Evolutionary conservation across 1,284 basidiomycete species (phyloP).

Genomic region (Trichosporon coremiiforme): DNA sequence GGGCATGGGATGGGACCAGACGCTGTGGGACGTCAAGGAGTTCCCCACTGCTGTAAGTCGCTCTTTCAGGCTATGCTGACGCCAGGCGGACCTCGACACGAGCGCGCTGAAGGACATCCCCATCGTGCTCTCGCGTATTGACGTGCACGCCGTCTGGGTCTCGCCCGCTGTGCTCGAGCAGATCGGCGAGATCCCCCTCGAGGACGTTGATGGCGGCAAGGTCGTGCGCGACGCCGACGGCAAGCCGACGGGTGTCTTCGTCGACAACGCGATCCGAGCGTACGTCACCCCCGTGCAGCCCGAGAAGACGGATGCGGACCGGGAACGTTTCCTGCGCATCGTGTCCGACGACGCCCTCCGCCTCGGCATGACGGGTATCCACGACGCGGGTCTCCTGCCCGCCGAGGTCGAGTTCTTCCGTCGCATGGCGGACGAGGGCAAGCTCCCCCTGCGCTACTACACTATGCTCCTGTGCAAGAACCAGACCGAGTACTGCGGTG

Average conservation of each 20-base stretch:
- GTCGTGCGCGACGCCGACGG: constrained; percentile 69
- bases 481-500: constrained; percentile 68
- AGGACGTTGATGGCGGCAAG: constrained; percentile 70
- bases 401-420: constrained; percentile 68
- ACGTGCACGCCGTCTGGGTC: constrained; percentile 84
- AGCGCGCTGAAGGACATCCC: constrained; percentile 66
- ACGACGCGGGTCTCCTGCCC: constrained; percentile 70
- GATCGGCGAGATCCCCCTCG: constrained; percentile 61
- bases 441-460: constrained; percentile 72
- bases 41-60: constrained; percentile 74
- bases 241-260: constrained; percentile 67
- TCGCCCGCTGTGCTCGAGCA: constrained; percentile 66
- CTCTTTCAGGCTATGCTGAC: neutral
- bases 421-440: constrained; percentile 66
- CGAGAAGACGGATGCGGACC: constrained; percentile 64
- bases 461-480: constrained; percentile 65
- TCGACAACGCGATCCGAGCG: constrained; percentile 53
- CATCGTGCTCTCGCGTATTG: constrained; percentile 72
- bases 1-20: constrained; percentile 94
- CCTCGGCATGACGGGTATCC: constrained; percentile 76
- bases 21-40: constrained; percentile 61
- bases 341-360: constrained; percentile 69
- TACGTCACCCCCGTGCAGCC: constrained; percentile 60
- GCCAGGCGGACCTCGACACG: constrained; percentile 67
- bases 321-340: constrained; percentile 65